Evolutionary conservation across 1,139 yeast species (phyloP), one percentile per base, ranked within the genome.

Genomic region (Pichia sp.): DNA sequence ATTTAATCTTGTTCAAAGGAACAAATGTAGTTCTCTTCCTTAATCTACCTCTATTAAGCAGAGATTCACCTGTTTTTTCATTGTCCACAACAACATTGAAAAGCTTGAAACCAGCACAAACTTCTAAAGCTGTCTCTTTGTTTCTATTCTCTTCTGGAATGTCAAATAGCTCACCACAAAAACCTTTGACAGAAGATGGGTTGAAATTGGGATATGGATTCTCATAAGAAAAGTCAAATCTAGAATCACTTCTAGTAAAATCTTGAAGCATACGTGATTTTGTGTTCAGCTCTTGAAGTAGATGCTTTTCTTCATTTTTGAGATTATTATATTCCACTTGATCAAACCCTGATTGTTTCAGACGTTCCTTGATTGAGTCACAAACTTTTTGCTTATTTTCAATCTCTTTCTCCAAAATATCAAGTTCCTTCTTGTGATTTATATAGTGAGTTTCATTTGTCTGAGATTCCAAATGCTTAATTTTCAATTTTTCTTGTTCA

Each of bases 51-150:
- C 69, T 69, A 52, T 88, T 91, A 36, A 93, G 68, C 14, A 93
- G 64, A 46, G 81, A 82, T 0, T 95, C 72, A 8, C 95, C 98
- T 5, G 86, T 82, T 21, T 69, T 77, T 44, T 93, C 93, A 41
- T 76, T 81, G 53, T 89, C 96, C 26, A 93, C 98, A 39, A 93
- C 88, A 31, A 93, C 88, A 55, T 89, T 88, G 60, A 79, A 93
- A 31, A 93, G 64, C 51, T 93, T 71, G 3, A 91, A 94, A 36
- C 98, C 98, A 4, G 97, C 98, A 61, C 96, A 84, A 3, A 85
- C 82, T 60, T 93, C 97, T 36, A 93, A 66, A 0, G 98, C 98
- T 33, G 82, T 71, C 0, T 95, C 83, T 45, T 81, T 79, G 28
- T 75, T 72, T 39, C 66, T 61, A 44, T 83, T 76, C 2, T 68